Evolutionary conservation across 1,284 basidiomycete genomes (phyloP).

Genomic region (Sanghuangporus baumii): DNA sequence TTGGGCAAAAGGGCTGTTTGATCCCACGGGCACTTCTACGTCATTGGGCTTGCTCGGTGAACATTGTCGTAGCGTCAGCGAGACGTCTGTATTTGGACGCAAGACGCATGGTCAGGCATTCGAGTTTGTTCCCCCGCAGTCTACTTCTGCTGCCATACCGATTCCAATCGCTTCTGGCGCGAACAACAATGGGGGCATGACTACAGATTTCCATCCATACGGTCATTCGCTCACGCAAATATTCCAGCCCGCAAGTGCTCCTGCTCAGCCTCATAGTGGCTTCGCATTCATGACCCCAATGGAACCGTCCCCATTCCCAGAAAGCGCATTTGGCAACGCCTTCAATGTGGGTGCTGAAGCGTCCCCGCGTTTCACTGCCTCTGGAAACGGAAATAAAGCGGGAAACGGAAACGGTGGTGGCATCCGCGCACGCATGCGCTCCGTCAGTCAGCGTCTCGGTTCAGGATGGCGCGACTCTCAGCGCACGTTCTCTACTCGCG

Average conservation of each 20-base stretch:
- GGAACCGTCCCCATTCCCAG: neutral
- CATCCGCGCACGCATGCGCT: slow-evolving; percentile 7
- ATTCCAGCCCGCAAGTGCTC: slow-evolving; percentile 23
- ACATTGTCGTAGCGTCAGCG: slow-evolving; percentile 4
- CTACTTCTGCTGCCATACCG: neutral
- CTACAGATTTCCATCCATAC: neutral
- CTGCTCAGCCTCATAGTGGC: slow-evolving; percentile 5
- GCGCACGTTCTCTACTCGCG: slow-evolving; percentile 5
- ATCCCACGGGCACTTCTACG: slow-evolving; percentile 25
- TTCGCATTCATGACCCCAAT: neutral
- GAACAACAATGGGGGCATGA: neutral
- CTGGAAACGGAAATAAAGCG: neutral
- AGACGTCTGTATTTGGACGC: neutral
- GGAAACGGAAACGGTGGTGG: neutral
- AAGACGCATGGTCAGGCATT: neutral
- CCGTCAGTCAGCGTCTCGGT: slow-evolving; percentile 13
- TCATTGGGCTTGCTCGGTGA: slow-evolving; percentile 29
- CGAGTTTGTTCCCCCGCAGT: neutral
- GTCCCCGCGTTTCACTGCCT: neutral
- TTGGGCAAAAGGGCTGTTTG: slow-evolving; percentile 47
- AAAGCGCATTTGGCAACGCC: neutral
- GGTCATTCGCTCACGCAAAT: slow-evolving; percentile 26
- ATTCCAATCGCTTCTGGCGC: neutral
- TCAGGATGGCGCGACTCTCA: slow-evolving; percentile 10
- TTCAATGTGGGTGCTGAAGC: neutral